phyloP scores from a whole-genome alignment of 192 early-diverging fungal species.

The Umbelopsis sp. region DNA sequence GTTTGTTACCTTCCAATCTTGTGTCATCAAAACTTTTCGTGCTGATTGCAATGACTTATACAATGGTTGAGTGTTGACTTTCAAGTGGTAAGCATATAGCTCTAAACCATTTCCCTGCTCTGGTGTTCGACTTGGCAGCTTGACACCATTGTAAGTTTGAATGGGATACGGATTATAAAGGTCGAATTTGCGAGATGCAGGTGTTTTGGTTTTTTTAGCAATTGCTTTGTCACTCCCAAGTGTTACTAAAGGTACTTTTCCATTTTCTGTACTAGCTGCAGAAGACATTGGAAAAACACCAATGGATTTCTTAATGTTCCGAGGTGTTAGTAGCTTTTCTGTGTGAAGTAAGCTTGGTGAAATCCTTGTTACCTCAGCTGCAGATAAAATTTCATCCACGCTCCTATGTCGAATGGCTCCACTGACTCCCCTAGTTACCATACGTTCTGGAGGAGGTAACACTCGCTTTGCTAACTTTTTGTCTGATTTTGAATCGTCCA shows the following conservation, averaged over 20 bases:
- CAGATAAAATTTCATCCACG: slow-evolving; percentile 58
- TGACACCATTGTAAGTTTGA: slow-evolving; percentile 38
- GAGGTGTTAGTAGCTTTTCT: not conserved
- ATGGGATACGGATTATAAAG: slow-evolving; percentile 26
- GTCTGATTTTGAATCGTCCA: slow-evolving; percentile 20
- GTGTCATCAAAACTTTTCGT: slow-evolving; percentile 67
- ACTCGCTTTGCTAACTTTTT: slow-evolving; percentile 36
- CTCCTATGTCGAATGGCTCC: slow-evolving; percentile 60
- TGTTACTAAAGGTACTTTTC: not conserved
- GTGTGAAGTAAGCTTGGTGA: not conserved
- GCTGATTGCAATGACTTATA: slow-evolving; percentile 62
- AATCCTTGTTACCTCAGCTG: slow-evolving; percentile 27
- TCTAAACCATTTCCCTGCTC: slow-evolving; percentile 34
- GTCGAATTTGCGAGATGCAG: slow-evolving; percentile 2
- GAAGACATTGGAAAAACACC: slow-evolving; percentile 5
- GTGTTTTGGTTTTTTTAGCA: not conserved
- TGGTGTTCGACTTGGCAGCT: slow-evolving; percentile 21
- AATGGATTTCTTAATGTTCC: not conserved
- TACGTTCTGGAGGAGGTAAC: slow-evolving; percentile 55
- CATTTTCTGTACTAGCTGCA: not conserved
- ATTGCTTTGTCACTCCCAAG: not conserved
- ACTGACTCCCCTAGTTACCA: slow-evolving; percentile 62
- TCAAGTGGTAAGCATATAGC: slow-evolving; percentile 39
- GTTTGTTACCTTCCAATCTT: slow-evolving; percentile 72
- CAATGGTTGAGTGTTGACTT: slow-evolving; percentile 52